Evolutionary conservation across 257 asterid genomes (phyloP), one percentile per base, ranked within the genome.

Genomic region (Jacaranda mimosifolia): DNA sequence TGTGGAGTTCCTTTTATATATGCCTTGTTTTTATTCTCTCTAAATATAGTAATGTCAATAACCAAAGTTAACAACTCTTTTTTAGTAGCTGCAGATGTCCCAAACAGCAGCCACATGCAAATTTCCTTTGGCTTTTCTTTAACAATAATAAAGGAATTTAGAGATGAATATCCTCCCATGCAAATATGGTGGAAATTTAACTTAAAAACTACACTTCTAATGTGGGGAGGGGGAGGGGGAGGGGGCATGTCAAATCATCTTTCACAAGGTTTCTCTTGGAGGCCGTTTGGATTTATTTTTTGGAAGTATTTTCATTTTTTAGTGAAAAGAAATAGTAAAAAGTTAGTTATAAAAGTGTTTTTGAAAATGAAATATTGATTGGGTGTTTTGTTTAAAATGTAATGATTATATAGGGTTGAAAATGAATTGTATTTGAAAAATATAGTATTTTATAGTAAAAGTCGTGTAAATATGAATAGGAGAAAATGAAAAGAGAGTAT

Each of bases 241-340:
- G 14, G 45, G 19, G 45, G 72, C 62, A 60, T 77, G 83, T 76
- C 85, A 79, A 75, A 79, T 81, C 85, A 83, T 81, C 83, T 78
- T 77, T 68, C 26, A 32, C 21, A 64, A 77, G 48, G 39, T 59
- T 35, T 59, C 45, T 62, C 35, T 58, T n/a, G n/a, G n/a, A n/a
- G n/a, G n/a, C n/a, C n/a, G n/a, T n/a, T n/a, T n/a, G n/a, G n/a
- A n/a, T n/a, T n/a, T n/a, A n/a, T n/a, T n/a, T n/a, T n/a, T n/a
- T n/a, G n/a, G n/a, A n/a, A n/a, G n/a, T n/a, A n/a, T n/a, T n/a
- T n/a, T n/a, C n/a, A n/a, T n/a, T n/a, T n/a, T n/a, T n/a, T n/a
- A n/a, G n/a, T n/a, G n/a, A n/a, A n/a, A n/a, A n/a, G n/a, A n/a
- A n/a, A n/a, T n/a, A n/a, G n/a, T n/a, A n/a, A n/a, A n/a, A n/a